Percentiles rank a stretch among this genome's conserved stretches.
Evolutionary conservation across 139 green algal genomes (phyloP).

Genomic region (Pleodorina starrii): DNA sequence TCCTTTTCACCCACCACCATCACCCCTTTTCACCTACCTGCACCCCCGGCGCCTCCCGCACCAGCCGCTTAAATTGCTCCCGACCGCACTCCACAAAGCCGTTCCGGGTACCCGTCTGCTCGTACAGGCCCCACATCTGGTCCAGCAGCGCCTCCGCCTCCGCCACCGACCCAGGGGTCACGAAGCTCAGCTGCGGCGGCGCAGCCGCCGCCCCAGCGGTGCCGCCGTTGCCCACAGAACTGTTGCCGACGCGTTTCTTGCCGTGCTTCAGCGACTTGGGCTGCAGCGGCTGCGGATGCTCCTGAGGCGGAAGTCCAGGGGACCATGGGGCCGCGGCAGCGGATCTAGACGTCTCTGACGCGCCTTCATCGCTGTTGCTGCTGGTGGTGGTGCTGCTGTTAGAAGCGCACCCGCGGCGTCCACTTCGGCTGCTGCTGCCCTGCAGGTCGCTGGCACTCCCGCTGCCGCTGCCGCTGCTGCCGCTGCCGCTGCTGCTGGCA

Average conservation of each 20-base stretch:
- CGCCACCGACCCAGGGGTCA: slow-evolving; percentile 21
- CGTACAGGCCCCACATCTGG: slow-evolving; percentile 36
- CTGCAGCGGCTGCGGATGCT: too few species aligned
- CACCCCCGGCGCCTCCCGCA: background rate
- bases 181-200: background rate
- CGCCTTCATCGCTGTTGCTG: background rate
- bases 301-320: too few species aligned
- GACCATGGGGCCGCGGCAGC: too few species aligned
- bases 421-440: too few species aligned
- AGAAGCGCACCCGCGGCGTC: too few species aligned
- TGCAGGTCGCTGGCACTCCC: background rate
- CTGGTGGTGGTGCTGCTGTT: background rate
- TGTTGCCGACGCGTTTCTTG: background rate
- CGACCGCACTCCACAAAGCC: slow-evolving; percentile 7
- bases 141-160: slow-evolving; percentile 17
- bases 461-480: background rate
- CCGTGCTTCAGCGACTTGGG: too few species aligned
- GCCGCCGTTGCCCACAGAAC: background rate
- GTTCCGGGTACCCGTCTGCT: slow-evolving; percentile 31
- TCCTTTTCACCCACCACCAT: too few species aligned
- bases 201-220: background rate
- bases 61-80: background rate
- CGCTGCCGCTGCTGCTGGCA: too few species aligned
- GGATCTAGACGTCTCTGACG: too few species aligned
- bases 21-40: too few species aligned